Base-by-base conservation (phyloP, 345 rosid genomes). In the Trapa incisa region DNA sequence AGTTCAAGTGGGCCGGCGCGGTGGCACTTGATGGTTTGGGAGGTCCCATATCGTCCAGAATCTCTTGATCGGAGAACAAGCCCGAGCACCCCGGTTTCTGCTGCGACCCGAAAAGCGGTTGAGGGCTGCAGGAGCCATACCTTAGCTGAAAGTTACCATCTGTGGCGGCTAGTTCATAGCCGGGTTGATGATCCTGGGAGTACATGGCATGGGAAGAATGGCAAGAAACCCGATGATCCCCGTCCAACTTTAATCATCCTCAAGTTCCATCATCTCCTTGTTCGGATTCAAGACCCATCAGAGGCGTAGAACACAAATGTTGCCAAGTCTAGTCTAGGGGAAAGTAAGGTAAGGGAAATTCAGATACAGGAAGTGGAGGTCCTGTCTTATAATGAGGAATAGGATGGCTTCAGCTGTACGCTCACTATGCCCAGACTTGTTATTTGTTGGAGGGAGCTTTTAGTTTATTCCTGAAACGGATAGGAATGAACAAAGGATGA, bases 1-100 rank as follows among this genome's bases (percentile, higher is more conserved):
- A 70, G 37, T 77, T 77, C 11, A 84, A 83, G 15, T 76, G 75
- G 54, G 79, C 67, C 80, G 78, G 36, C 47, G 82, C 76, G 58
- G 83, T 77, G 54, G 65, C 56, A 35, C 65, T 72, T 1, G 85
- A 64, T 32, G 81, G 58, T 69, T 62, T 73, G 37, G 68, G 74
- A 70, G 74, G 76, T 53, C 70, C 71, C 6, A 43, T 35, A 64
- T 62, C 60, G 42, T 66, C 75, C 22, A n/a, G 67, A 14, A 14
- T 60, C 64, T 0, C 54, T 65, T 9, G 74, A 52, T 56, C 68
- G 74, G 17, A 22, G 4, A 11, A 68, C 57, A 53, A 16, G 45
- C 61, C 70, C 68, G 53, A 37, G 42, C 32, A 38, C 68, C 79
- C 62, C 9, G 67, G 68, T 61, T 73, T 76, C 7, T 75, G 82